These are phyloP conservation scores for Penicillium soppii DNA, from an alignment of 495 filamentous ascomycete species.

Conservation along the genomic window DNA sequence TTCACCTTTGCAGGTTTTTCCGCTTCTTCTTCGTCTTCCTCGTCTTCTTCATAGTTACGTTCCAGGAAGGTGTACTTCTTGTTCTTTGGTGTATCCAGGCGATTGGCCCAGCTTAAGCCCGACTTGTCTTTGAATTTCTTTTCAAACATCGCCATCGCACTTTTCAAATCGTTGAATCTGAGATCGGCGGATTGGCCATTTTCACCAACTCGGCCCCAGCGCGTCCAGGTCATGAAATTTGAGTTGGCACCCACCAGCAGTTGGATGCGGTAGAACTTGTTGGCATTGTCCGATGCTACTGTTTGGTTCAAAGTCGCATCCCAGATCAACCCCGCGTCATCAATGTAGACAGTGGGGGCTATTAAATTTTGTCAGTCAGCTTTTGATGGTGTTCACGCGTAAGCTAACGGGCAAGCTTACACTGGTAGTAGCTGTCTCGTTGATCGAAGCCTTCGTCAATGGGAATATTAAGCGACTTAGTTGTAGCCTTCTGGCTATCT, in stretches of 20 bases:
- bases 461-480: constrained; percentile 42
- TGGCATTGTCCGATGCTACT: constrained; percentile 56
- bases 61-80: constrained; percentile 79
- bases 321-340: constrained; percentile 59
- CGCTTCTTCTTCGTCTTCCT: constrained; percentile 61
- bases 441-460: constrained; percentile 47
- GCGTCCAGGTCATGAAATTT: constrained; percentile 59
- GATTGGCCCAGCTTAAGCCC: constrained; percentile 64
- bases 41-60: constrained; percentile 63
- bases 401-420: background rate
- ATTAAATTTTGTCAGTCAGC: background rate
- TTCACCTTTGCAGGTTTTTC: constrained; percentile 15
- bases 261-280: constrained; percentile 74
- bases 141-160: constrained; percentile 57
- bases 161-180: constrained; percentile 34
- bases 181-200: constrained; percentile 56
- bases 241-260: constrained; percentile 24
- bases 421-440: background rate
- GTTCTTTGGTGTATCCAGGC: constrained; percentile 55
- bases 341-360: constrained; percentile 60
- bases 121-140: constrained; percentile 80
- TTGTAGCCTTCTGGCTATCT: constrained; percentile 42
- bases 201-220: constrained; percentile 81
- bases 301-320: constrained; percentile 54
- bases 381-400: background rate